These are phyloP conservation scores for Xylariaceae sp. DNA, from an alignment of 2,329 filamentous ascomycete species.

Conservation along the genomic window DNA sequence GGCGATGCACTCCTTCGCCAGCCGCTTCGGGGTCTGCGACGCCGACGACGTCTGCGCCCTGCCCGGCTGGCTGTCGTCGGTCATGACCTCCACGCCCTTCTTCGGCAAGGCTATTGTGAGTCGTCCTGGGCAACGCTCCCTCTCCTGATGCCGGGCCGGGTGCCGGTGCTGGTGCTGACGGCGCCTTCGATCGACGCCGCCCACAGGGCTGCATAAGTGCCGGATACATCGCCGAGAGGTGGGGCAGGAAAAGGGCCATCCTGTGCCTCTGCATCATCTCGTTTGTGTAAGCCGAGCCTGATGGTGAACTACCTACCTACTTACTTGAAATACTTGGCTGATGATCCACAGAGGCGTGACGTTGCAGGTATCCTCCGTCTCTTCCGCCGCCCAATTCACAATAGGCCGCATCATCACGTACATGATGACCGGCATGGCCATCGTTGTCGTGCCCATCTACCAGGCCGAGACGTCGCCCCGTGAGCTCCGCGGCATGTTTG, in stretches of 20 bases:
- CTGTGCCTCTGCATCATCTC: slow-evolving; percentile 6
- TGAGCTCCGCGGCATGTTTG: slow-evolving; percentile 8
- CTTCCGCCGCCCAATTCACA: slow-evolving; percentile 6
- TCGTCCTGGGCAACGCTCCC: neutral
- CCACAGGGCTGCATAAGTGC: slow-evolving; percentile 5
- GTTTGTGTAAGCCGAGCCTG: slow-evolving; percentile 4
- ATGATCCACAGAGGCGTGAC: slow-evolving; percentile 4
- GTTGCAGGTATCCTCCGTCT: slow-evolving; percentile 5
- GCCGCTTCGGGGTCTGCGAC: slow-evolving; percentile 6
- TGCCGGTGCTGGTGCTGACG: no score
- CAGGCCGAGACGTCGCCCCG: slow-evolving; percentile 7
- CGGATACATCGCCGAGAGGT: slow-evolving; percentile 6
- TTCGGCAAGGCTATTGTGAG: slow-evolving; percentile 7
- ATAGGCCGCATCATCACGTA: slow-evolving; percentile 7
- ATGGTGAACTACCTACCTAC: no score
- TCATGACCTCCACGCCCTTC: slow-evolving; percentile 9
- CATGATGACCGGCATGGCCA: slow-evolving; percentile 7
- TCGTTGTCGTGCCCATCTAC: slow-evolving; percentile 8
- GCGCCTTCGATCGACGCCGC: no score
- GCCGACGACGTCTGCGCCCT: slow-evolving; percentile 6
- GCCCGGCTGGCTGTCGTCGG: slow-evolving; percentile 7
- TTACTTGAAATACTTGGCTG: slow-evolving; percentile 1
- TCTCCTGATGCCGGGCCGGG: no score
- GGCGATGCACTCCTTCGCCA: slow-evolving; percentile 6
- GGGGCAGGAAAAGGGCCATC: slow-evolving; percentile 6